These are phyloP conservation scores for Ascochyta pisi DNA, from an alignment of 2,329 filamentous ascomycete species.

Conservation along the genomic window DNA sequence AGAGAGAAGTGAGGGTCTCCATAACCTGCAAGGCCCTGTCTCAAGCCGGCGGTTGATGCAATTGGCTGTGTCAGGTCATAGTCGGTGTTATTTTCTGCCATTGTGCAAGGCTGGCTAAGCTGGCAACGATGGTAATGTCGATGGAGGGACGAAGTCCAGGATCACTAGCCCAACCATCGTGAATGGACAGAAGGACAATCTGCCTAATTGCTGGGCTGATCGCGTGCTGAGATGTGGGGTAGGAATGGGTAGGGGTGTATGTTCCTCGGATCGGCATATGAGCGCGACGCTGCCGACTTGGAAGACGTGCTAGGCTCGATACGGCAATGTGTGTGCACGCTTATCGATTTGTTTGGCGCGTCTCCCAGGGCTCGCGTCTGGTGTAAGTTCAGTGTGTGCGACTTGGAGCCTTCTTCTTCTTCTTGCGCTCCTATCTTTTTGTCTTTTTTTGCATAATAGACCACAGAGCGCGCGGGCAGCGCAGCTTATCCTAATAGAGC, in stretches of 20 bases:
- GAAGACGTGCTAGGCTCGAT: not conserved
- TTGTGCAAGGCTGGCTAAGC: not conserved
- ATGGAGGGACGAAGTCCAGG: not conserved
- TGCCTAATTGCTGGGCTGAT: conserved; percentile 4
- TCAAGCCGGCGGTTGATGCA: conserved; percentile 58
- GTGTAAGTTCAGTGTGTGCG: conserved; percentile 6
- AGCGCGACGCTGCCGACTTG: conserved; percentile 3
- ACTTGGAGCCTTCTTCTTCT: conserved; percentile 8
- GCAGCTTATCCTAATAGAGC: conserved; percentile 16
- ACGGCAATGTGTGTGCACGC: conserved; percentile 8
- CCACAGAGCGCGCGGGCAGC: conserved; percentile 16
- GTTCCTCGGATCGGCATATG: not conserved
- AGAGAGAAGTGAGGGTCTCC: conserved; percentile 78
- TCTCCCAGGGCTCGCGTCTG: conserved; percentile 8
- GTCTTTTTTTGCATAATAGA: conserved; percentile 9
- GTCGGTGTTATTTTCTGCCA: conserved; percentile 45
- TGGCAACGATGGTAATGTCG: not conserved
- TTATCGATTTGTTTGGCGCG: conserved; percentile 20
- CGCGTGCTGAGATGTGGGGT: conserved; percentile 19
- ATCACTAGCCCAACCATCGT: not conserved
- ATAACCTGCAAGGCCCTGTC: conserved; percentile 71
- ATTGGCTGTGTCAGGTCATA: conserved; percentile 67
- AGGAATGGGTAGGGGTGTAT: not conserved
- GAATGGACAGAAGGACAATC: not conserved
- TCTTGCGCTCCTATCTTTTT: conserved; percentile 12